These are phyloP conservation scores for Phytopythium chamaehyphon DNA, from an alignment of 352 stramenopile species.

Conservation along the genomic window DNA sequence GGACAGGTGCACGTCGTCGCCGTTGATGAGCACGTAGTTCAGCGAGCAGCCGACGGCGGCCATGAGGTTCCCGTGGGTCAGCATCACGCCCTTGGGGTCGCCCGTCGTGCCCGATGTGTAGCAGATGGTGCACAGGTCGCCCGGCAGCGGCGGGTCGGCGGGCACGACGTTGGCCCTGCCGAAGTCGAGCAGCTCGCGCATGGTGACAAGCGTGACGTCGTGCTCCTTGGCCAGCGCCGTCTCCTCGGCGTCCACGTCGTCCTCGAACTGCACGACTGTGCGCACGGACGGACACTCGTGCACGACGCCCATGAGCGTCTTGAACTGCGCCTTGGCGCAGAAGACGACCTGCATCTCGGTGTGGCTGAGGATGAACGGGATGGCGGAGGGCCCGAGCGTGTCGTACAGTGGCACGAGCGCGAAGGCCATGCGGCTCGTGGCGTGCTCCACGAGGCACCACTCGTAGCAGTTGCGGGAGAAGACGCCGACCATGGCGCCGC, in stretches of 20 bases:
- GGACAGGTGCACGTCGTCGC: slow-evolving; percentile 70
- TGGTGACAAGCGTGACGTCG: slow-evolving; percentile 40
- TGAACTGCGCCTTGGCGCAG: slow-evolving; percentile 59
- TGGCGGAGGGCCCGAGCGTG: slow-evolving; percentile 58
- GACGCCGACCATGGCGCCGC: slow-evolving; percentile 56
- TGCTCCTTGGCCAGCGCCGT: slow-evolving; percentile 27
- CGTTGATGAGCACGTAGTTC: slow-evolving; percentile 19
- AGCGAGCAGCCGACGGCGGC: slow-evolving; percentile 24
- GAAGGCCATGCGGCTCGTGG: slow-evolving; percentile 68
- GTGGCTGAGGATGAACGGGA: slow-evolving; percentile 81
- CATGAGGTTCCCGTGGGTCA: slow-evolving; percentile 44
- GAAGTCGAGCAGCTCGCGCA: slow-evolving; percentile 34
- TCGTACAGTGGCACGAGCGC: slow-evolving; percentile 77
- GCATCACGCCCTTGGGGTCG: slow-evolving; percentile 43
- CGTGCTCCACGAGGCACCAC: slow-evolving; percentile 69
- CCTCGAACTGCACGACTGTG: slow-evolving; percentile 57
- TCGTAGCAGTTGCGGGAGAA: slow-evolving; percentile 81
- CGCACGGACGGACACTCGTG: slow-evolving; percentile 47
- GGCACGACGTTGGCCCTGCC: slow-evolving; percentile 40
- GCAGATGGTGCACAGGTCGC: slow-evolving; percentile 51
- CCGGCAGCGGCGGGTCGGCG: slow-evolving; percentile 29
- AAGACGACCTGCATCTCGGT: slow-evolving; percentile 74
- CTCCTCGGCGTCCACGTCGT: slow-evolving; percentile 40
- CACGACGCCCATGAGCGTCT: slow-evolving; percentile 52
- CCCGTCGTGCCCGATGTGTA: slow-evolving; percentile 52